These are phyloP conservation scores for Gossypium arboreum DNA, from an alignment of 345 rosid species.

Conservation along the genomic window DNA sequence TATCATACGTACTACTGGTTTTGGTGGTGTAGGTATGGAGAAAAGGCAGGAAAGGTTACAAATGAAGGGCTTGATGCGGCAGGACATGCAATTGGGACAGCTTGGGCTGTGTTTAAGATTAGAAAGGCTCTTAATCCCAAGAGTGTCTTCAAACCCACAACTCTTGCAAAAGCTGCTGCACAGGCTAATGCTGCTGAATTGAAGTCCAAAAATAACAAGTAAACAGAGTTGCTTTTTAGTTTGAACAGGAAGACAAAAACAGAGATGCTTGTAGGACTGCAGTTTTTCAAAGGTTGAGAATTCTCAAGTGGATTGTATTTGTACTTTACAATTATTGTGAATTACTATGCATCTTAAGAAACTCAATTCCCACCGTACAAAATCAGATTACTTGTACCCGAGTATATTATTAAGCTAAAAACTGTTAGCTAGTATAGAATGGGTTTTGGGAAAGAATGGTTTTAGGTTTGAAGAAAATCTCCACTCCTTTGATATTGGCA, in stretches of 20 bases:
- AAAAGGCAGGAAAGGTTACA: conserved; percentile 47
- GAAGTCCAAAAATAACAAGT: conserved; percentile 42
- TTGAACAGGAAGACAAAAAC: background rate
- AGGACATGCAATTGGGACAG: conserved; percentile 83
- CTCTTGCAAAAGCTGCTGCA: conserved; percentile 65
- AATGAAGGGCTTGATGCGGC: conserved; percentile 69
- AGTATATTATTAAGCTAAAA: too few relatives aligned
- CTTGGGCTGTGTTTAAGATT: conserved; percentile 94
- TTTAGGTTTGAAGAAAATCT: too few relatives aligned
- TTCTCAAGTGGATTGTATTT: background rate
- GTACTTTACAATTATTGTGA: background rate
- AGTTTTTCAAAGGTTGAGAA: background rate
- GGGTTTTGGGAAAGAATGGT: too few relatives aligned
- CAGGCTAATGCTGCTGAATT: conserved; percentile 34
- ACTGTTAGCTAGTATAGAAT: too few relatives aligned
- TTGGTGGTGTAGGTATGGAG: conserved; percentile 58
- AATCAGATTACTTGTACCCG: too few relatives aligned
- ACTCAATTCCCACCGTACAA: too few relatives aligned
- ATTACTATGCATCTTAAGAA: background rate
- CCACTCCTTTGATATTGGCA: too few relatives aligned
- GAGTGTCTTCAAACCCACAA: conserved; percentile 62
- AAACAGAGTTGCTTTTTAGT: background rate
- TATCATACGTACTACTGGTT: background rate
- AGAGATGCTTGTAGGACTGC: background rate
- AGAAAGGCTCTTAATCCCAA: conserved; percentile 79